Evolutionary conservation across 208 protist genomes (phyloP), one percentile per base, ranked within the genome.

Genomic region (Angomonas desouzai): DNA sequence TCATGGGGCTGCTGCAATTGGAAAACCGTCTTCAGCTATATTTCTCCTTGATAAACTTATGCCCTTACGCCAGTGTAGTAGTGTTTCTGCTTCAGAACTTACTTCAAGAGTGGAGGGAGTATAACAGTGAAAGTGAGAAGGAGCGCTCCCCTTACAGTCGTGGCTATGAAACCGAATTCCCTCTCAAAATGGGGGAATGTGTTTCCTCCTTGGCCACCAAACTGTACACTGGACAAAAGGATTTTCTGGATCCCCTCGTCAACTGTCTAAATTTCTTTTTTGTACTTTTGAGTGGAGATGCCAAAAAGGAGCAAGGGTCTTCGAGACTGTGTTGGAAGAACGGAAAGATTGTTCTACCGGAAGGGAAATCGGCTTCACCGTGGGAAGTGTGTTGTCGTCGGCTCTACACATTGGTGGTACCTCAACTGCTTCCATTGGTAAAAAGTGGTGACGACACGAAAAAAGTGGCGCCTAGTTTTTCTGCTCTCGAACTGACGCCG

Each of bases 201-300:
- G 62, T 79, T 34, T 22, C 64, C n/a, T 62, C 71, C 7, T 88
- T 86, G 59, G 9, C 81, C 9, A 29, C 57, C 25, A 70, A 79
- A 6, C 36, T 90, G 4, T 32, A 48, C 3, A 47, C 58, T 22
- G 74, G 81, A 3, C 68, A 87, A 38, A 40, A 59, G 7, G 68
- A 66, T 7, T 93, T 93, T 73, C n/a, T 89, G 2, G 83, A 93
- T 29, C 82, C 81, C n/a, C 57, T 93, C 3, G 72, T 93, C 16
- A 81, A 73, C 2, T 68, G 69, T 16, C 33, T 93, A 28, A 90
- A 89, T 62, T 86, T 89, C 69, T 55, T 93, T 18, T 68, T 77
- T 7, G 57, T 81, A 2, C 36, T 64, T 25, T 16, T 55, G 43
- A 32, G 25, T 9, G 11, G 28, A 23, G 60, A 55, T 32, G n/a